phyloP scores from a whole-genome alignment of 116 monocot species.

The Papilionanthe hybrid region DNA sequence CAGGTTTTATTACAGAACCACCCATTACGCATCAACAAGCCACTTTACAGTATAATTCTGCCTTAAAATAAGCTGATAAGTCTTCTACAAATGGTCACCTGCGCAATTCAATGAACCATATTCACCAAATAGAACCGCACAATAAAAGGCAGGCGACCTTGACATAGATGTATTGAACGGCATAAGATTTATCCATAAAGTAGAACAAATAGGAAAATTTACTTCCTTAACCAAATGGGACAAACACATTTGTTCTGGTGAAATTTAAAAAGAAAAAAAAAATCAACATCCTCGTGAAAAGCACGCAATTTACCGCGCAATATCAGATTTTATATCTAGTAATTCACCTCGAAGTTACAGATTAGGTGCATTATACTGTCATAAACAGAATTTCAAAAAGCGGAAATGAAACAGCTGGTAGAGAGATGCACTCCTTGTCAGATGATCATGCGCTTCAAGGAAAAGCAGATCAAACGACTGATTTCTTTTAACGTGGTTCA shows the following conservation, averaged over 20 bases:
- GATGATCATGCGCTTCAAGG: too few relatives aligned
- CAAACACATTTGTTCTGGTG: not conserved
- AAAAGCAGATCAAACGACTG: too few relatives aligned
- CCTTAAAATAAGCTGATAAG: not conserved
- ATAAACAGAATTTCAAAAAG: too few relatives aligned
- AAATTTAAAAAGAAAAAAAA: too few relatives aligned
- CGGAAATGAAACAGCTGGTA: too few relatives aligned
- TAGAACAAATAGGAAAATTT: not conserved
- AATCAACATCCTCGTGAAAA: too few relatives aligned
- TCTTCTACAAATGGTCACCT: not conserved
- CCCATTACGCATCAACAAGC: constrained; percentile 27
- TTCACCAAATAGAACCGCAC: not conserved
- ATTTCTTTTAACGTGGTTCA: too few relatives aligned
- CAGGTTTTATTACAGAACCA: constrained; percentile 59
- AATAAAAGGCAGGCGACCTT: not conserved
- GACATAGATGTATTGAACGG: not conserved
- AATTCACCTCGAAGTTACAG: too few relatives aligned
- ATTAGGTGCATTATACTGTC: too few relatives aligned
- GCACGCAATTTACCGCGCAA: too few relatives aligned
- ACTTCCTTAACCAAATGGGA: not conserved
- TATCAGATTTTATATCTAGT: too few relatives aligned
- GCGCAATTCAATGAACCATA: not conserved
- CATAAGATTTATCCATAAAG: not conserved
- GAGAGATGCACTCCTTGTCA: too few relatives aligned
- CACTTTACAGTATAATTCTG: not conserved